Conservation (phyloP, 176 grass and related monocot genomes). For the Bolboschoenus planiculmis region DNA sequence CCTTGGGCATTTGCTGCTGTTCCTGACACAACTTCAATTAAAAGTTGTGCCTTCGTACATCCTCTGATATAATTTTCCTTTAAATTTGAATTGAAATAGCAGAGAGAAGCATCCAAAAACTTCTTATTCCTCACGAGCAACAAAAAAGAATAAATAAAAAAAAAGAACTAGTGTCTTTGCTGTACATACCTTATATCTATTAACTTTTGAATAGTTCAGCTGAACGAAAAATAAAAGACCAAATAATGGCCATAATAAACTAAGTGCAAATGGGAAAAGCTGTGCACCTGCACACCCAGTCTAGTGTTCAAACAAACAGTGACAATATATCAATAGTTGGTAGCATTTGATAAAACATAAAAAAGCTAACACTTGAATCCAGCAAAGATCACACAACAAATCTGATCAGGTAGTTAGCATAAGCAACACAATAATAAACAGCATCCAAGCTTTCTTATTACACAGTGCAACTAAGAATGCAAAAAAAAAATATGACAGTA, state of each 20-base stretch:
- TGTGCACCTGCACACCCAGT: background rate
- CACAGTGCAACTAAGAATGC: constrained; percentile 9
- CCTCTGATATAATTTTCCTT: background rate
- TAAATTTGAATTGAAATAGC: background rate
- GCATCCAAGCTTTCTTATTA: constrained; percentile 13
- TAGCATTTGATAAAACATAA: background rate
- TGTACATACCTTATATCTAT: background rate
- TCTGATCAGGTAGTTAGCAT: background rate
- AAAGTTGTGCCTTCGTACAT: background rate
- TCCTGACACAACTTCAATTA: background rate
- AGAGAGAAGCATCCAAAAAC: background rate
- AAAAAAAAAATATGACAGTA: background rate
- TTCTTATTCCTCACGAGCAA: background rate
- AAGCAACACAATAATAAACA: background rate
- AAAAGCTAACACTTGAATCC: background rate
- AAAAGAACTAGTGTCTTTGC: background rate
- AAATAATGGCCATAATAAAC: background rate
- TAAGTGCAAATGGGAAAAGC: background rate
- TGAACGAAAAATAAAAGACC: background rate
- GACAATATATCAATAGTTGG: background rate
- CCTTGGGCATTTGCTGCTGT: background rate
- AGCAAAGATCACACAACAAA: constrained; percentile 3
- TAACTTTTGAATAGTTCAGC: background rate
- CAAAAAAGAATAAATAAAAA: too few relatives aligned
- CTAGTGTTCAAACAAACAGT: background rate